Conservation (phyloP, 2,329 filamentous ascomycete genomes). For the Xylariales sp. region DNA sequence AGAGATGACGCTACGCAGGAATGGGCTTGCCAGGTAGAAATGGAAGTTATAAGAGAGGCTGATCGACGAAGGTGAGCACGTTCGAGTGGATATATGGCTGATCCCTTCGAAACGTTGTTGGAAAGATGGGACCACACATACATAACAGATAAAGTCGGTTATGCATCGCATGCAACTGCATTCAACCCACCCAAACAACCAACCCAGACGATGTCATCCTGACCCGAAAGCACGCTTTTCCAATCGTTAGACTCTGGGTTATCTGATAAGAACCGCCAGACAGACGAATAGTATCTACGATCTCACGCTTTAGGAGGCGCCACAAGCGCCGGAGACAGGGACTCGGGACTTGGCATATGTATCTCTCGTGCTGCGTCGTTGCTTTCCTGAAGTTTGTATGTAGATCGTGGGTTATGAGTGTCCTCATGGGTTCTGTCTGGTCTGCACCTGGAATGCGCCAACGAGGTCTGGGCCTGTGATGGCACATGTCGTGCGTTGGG, state of each 20-base stretch:
- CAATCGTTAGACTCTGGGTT: too few species aligned
- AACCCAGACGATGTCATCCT: conserved; percentile 6
- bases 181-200: not conserved
- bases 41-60: conserved; percentile 2
- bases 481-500: too few species aligned
- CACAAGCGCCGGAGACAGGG: conserved; percentile 4
- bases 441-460: too few species aligned
- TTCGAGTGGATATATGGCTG: conserved; percentile 7
- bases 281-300: conserved; percentile 7
- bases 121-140: conserved; percentile 5
- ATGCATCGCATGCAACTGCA: too few species aligned
- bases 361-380: conserved; percentile 3
- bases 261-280: conserved; percentile 7
- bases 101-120: conserved; percentile 4
- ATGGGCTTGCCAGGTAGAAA: not conserved
- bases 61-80: conserved; percentile 5
- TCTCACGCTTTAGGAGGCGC: not conserved
- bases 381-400: not conserved
- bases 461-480: too few species aligned
- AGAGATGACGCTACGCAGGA: conserved; percentile 3
- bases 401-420: conserved; percentile 1
- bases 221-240: conserved; percentile 2
- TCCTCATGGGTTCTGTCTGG: too few species aligned
- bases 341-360: not conserved
- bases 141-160: too few species aligned